A percentile compares a stretch with the other conserved stretches of the same genome.
Evolutionary conservation across 2,329 filamentous ascomycete species (phyloP).

Genomic region (Penicillium vulpinum): DNA sequence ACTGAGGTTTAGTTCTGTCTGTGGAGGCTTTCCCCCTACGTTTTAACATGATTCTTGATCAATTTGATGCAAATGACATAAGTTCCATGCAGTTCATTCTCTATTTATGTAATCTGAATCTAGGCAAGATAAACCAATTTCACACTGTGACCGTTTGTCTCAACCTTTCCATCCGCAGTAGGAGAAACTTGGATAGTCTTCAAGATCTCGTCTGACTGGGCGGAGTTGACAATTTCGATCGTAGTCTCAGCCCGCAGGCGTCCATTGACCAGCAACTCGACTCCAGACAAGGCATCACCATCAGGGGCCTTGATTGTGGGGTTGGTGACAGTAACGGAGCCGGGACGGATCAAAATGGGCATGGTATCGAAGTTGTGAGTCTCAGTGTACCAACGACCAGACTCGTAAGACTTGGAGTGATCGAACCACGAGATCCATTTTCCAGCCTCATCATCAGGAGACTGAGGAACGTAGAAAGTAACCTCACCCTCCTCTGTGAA

Average conservation of each 20-base stretch:
- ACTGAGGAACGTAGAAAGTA: constrained; percentile 62
- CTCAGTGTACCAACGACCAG: constrained; percentile 59
- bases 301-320: constrained; percentile 28
- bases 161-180: constrained; percentile 15
- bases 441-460: constrained; percentile 52
- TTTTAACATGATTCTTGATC: constrained; percentile 6
- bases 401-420: constrained; percentile 43
- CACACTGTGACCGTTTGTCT: constrained; percentile 22
- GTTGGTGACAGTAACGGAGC: constrained; percentile 32
- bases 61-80: constrained; percentile 3
- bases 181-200: constrained; percentile 23
- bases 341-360: constrained; percentile 59
- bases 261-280: constrained; percentile 36
- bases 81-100: background rate
- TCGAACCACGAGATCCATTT: constrained; percentile 51
- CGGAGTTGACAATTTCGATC: constrained; percentile 30
- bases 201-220: constrained; percentile 26
- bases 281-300: constrained; percentile 29
- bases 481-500: constrained; percentile 64
- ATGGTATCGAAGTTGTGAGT: constrained; percentile 60
- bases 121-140: constrained; percentile 24
- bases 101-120: background rate
- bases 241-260: constrained; percentile 15
- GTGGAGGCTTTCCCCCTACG: constrained; percentile 1
- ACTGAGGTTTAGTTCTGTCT: constrained; percentile 5